phyloP scores from a whole-genome alignment of 2,329 filamentous ascomycete species.

The Fusarium anthophilum region DNA sequence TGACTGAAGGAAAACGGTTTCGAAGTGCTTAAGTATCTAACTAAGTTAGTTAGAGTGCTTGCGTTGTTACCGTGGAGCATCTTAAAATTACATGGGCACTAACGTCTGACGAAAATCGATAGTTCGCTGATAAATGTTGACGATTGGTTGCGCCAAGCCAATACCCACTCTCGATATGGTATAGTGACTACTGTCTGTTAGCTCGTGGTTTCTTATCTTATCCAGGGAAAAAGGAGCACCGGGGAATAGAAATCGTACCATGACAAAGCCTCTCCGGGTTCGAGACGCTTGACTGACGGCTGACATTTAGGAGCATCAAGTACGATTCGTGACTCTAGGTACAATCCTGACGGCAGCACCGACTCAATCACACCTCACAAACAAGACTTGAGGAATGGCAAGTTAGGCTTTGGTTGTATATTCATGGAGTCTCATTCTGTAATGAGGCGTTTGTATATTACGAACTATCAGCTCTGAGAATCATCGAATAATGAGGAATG shows the following conservation, averaged over 20 bases:
- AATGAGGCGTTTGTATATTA: accelerated
- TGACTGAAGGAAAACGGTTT: neutral
- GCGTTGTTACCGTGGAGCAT: neutral
- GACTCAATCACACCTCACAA: neutral
- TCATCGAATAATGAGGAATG: constrained; percentile 18
- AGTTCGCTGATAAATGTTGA: neutral
- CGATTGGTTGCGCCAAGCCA: neutral
- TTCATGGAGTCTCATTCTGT: neutral
- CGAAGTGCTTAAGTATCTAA: neutral
- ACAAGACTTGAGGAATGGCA: neutral
- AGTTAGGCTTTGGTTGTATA: neutral
- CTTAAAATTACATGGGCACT: neutral
- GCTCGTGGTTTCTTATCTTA: neutral
- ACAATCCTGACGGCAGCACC: accelerated
- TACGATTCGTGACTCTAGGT: neutral
- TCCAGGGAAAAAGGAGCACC: neutral
- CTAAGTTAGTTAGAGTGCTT: neutral
- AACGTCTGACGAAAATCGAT: neutral
- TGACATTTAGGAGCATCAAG: neutral
- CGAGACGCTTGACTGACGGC: neutral
- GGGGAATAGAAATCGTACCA: neutral
- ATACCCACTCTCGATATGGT: neutral
- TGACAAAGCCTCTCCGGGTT: neutral
- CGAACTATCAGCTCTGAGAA: neutral
- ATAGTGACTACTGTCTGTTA: neutral